Evolutionary conservation across 257 asterid genomes (phyloP), one percentile per base, ranked within the genome.

Genomic region (Scutellaria barbata): DNA sequence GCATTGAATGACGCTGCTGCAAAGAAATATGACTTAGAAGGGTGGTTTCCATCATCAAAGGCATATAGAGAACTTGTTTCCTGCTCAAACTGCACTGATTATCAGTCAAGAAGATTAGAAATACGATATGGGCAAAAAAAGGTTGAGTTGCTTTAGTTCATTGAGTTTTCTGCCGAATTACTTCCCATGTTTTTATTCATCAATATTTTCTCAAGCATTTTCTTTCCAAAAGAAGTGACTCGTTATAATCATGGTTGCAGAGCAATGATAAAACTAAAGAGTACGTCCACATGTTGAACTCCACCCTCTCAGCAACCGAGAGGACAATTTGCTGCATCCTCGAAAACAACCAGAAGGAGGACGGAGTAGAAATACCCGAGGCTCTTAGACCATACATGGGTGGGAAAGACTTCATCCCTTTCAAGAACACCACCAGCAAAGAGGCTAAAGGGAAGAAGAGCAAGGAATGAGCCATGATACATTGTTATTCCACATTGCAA

Each of bases 1-100:
- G 99, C 96, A 57, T 69, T 94, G 67, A 94, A 89, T 63, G 99
- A 94, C 76, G 95, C 99, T 53, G 99, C 99, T 70, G 99, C 99
- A 6, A 94, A 91, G 81, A 94, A 94, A 85, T 91, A 85, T 30
- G 99, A 94, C 77, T 79, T 91, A 81, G 99, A 94, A 81, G 99
- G 87, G 40, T 94, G 97, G 99, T 94, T 87, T 58, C 99, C 99
- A 43, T 92, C 99, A 33, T 94, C 99, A 20, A 77, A 81, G 53
- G 68, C 95, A 4, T 89, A 80, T 53, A 84, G 97, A 79, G 97
- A 89, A 77, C 96, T 91, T 39, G 99, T 94, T 16, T 94, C 97
- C 68, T 94, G 97, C 88, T 94, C 99, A 10, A 94, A 94, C 78
- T 94, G 96, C 79, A 88, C 96, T 11, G 97, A 92, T 74, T 90